Base-by-base conservation (phyloP, 1,284 basidiomycete genomes). In the Heterobasidion annosum region DNA sequence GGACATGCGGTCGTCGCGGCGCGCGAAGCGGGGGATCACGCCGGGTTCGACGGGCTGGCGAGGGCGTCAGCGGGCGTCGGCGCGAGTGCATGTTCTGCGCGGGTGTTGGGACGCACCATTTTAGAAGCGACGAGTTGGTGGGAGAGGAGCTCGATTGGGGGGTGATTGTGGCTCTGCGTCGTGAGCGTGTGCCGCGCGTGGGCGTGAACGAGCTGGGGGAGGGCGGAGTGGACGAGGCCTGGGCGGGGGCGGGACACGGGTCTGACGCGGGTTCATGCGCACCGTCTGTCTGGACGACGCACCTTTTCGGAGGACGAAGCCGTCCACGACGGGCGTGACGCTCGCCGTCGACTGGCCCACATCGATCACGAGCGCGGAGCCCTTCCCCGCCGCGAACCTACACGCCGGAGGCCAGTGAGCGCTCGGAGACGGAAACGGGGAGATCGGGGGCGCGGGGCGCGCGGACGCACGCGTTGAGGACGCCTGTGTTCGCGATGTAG, bases 251-350 rank as follows among this genome's bases (percentile, higher is more conserved):
- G 34, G 48, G 35, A 51, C 8, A 48, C 34, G 9, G 42, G 10
- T 42, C 46, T 15, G 49, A 42, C 13, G 53, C 46, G 16, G 34
- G 32, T 42, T 32, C 16, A 45, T 13, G 12, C 16, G 33, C n/a
- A 48, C 19, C 18, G 18, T 2, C n/a, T 34, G 37, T n/a, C 6
- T 25, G 25, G 42, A 45, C 3, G 18, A 10, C 48, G 25, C 37
- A 85, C 95, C 95, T 79, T 98, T 98, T 61, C 95, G 82, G 49
- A 99, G 79, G 40, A 99, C 96, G 64, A 99, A 99, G 0, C 97
- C 97, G 64, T 99, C 97, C 8, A 96, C 93, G 9, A 99, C 90
- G 1, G 97, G 97, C 1, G 93, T 93, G 15, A 97, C 91, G 58
- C 91, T 95, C 8, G 88, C 86, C 67, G 88, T 85, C 18, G 88